phyloP scores from a whole-genome alignment of 768 basidiomycete species.

The Solioccasus polychromus region DNA sequence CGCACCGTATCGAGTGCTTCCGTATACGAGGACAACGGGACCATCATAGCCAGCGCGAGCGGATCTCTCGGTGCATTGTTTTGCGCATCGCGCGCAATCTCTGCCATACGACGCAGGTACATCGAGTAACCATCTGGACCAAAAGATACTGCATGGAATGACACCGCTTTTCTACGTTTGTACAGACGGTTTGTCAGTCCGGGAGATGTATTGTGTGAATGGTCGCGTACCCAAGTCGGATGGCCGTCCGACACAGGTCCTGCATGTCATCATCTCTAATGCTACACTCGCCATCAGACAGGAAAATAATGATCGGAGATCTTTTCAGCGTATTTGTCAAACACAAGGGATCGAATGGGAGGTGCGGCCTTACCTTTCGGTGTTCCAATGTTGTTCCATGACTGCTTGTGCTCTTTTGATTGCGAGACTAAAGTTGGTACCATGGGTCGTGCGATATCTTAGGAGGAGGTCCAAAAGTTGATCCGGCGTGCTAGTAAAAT shows the following conservation, averaged over 20 bases:
- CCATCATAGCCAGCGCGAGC: too few species aligned
- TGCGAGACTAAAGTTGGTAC: constrained; percentile 46
- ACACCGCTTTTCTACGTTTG: constrained; percentile 46
- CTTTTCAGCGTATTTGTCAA: too few species aligned
- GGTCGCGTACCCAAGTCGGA: constrained; percentile 51
- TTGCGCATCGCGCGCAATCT: too few species aligned
- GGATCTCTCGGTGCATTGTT: too few species aligned
- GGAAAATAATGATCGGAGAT: constrained; percentile 42
- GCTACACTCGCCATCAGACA: too few species aligned
- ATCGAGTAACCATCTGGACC: constrained; percentile 31
- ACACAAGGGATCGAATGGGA: too few species aligned
- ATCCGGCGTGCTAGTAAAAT: constrained; percentile 44
- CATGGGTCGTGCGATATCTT: constrained; percentile 23
- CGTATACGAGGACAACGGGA: too few species aligned
- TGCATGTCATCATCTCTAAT: constrained; percentile 38
- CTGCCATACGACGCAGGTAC: constrained; percentile 46
- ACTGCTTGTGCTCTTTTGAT: constrained; percentile 32
- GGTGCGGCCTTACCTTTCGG: constrained; percentile 44
- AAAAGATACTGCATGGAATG: constrained; percentile 60
- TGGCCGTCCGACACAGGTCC: constrained; percentile 40
- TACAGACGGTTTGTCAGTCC: too few species aligned
- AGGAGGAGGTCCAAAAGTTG: constrained; percentile 41
- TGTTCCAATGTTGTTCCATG: constrained; percentile 49
- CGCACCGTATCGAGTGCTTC: too few species aligned
- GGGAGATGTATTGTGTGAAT: too few species aligned